Conservation (phyloP, 2,329 filamentous ascomycete species). For the Knufia petricola region DNA sequence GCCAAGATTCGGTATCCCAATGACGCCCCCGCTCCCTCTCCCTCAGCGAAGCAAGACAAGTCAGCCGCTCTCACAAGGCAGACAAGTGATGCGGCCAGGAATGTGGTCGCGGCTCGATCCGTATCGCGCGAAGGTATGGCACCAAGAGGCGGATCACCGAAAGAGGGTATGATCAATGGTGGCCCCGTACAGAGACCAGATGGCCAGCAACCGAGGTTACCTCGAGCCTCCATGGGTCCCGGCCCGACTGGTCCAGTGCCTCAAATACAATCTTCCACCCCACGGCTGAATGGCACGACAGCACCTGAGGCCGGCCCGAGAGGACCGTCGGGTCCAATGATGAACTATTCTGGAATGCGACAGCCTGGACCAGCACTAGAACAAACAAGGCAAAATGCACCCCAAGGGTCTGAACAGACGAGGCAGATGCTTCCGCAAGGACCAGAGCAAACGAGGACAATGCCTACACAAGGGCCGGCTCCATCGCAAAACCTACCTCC, state of each 20-base stretch:
- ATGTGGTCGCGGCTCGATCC: constrained; percentile 31
- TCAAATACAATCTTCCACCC: constrained; percentile 52
- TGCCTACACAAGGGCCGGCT: constrained; percentile 38
- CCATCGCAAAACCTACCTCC: constrained; percentile 35
- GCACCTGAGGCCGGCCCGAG: constrained; percentile 17
- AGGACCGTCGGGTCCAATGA: not conserved
- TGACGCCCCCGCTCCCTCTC: constrained; percentile 45
- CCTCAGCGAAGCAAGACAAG: constrained; percentile 35
- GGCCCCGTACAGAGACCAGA: constrained; percentile 22
- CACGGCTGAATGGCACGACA: constrained; percentile 36
- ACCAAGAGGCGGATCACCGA: constrained; percentile 26
- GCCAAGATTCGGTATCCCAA: constrained; percentile 94
- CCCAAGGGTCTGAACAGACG: constrained; percentile 40
- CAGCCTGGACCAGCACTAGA: constrained; percentile 18
- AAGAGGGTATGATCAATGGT: constrained; percentile 17
- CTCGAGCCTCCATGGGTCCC: constrained; percentile 44
- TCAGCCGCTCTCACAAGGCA: constrained; percentile 30
- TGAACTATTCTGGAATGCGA: not conserved
- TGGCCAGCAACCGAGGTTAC: constrained; percentile 23
- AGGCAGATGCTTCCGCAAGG: constrained; percentile 31
- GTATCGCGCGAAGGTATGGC: constrained; percentile 31
- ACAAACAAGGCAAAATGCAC: constrained; percentile 33
- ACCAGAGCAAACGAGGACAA: constrained; percentile 34
- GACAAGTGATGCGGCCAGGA: constrained; percentile 37
- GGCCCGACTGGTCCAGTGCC: constrained; percentile 49